Evolutionary conservation across 176 grass and related monocot genomes (phyloP).

Genomic region (Triticum turgidum): DNA sequence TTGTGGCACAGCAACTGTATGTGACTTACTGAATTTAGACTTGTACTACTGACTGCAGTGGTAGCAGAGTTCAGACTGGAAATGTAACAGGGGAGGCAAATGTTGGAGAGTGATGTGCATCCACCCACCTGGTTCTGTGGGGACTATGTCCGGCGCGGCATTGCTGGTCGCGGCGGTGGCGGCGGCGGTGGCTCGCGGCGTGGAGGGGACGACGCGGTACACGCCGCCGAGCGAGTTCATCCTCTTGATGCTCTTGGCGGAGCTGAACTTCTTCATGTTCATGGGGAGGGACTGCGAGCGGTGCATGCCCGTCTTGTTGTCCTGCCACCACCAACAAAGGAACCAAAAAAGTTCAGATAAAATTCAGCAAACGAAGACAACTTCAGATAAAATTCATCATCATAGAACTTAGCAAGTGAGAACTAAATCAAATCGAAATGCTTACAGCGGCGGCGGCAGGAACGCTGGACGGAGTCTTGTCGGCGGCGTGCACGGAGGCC

Average conservation of each 20-base stretch:
- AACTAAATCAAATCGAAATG: not conserved
- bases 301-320: slow-evolving; percentile 43
- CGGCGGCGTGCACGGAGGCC: not conserved
- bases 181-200: slow-evolving; percentile 17
- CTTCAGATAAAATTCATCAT: not conserved
- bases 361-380: no score
- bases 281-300: slow-evolving; percentile 80
- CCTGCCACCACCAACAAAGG: not conserved
- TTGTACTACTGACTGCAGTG: not conserved
- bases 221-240: slow-evolving; percentile 76
- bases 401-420: no score
- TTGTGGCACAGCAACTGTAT: not conserved
- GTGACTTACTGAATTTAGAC: not conserved
- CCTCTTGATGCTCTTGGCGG: slow-evolving; percentile 64
- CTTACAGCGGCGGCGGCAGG: not conserved
- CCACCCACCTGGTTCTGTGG: slow-evolving; percentile 48
- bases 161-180: slow-evolving; percentile 5
- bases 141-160: slow-evolving; percentile 34
- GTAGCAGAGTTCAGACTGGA: not conserved
- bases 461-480: not conserved
- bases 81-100: not conserved
- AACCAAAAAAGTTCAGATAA: not conserved
- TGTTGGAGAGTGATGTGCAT: not conserved
- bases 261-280: slow-evolving; percentile 52
- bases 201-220: slow-evolving; percentile 69